These are phyloP conservation scores for Pseudopyrenochaeta lycopersici DNA, from an alignment of 2,329 filamentous ascomycete species.

Conservation along the genomic window DNA sequence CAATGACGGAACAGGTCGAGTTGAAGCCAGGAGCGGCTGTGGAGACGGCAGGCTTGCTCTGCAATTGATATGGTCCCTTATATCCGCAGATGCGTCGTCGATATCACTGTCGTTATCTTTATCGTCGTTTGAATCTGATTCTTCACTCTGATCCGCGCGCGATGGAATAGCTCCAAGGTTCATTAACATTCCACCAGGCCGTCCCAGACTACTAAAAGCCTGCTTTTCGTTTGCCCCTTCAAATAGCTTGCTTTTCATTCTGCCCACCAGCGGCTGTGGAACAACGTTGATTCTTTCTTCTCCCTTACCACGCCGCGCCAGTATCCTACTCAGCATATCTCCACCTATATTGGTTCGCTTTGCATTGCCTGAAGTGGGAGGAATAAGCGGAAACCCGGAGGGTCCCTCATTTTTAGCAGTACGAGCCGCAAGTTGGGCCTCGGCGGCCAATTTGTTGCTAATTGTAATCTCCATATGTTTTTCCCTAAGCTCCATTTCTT, in stretches of 20 bases:
- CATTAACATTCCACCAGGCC: no score
- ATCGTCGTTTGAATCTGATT: conserved; percentile 2
- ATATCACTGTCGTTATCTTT: conserved; percentile 6
- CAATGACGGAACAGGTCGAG: background rate
- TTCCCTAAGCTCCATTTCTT: conserved; percentile 8
- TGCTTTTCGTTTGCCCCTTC: conserved; percentile 14
- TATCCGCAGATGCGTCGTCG: background rate
- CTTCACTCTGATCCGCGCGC: background rate
- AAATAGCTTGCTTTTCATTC: conserved; percentile 32
- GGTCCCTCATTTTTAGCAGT: conserved; percentile 9
- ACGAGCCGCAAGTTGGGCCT: conserved; percentile 31
- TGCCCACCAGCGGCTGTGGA: conserved; percentile 24
- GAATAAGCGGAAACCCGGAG: conserved; percentile 35
- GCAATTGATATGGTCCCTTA: conserved; percentile 1
- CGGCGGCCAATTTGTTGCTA: conserved; percentile 32
- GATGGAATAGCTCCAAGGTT: background rate
- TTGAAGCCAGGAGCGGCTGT: background rate
- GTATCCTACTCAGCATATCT: conserved; percentile 16
- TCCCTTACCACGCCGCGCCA: background rate
- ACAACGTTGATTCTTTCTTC: conserved; percentile 24
- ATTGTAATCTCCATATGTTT: conserved; percentile 41
- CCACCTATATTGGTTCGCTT: conserved; percentile 11
- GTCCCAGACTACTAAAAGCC: background rate
- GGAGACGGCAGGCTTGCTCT: conserved; percentile 2
- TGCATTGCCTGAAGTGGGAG: conserved; percentile 22